phyloP scores from a whole-genome alignment of 495 filamentous ascomycete species.

The Lepidopterella palustris region DNA sequence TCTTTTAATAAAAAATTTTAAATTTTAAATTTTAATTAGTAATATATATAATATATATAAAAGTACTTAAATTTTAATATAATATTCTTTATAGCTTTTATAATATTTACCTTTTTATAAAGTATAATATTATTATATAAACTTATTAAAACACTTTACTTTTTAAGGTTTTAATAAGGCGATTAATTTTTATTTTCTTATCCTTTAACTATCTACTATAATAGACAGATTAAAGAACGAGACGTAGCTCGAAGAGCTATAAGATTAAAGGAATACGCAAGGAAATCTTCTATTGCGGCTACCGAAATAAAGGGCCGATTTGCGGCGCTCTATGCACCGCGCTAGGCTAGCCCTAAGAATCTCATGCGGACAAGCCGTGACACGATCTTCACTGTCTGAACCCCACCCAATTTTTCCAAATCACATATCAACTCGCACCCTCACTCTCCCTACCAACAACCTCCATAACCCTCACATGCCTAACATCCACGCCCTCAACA shows the following conservation, averaged over 20 bases:
- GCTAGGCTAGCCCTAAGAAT: no score
- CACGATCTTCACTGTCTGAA: no score
- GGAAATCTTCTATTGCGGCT: no score
- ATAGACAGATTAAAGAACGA: neutral
- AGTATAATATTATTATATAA: neutral
- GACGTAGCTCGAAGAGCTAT: neutral
- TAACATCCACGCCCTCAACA: conserved; percentile 40
- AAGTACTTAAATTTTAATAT: neutral
- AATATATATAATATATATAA: neutral
- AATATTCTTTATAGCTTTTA: neutral
- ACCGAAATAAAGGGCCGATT: neutral
- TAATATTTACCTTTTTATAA: neutral
- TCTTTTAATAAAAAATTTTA: neutral
- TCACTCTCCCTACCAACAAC: no score
- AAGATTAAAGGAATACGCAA: no score
- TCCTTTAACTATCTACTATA: neutral
- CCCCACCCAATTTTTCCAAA: no score
- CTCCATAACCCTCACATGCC: conserved; percentile 33
- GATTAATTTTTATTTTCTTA: no score
- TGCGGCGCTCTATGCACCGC: neutral
- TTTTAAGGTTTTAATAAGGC: neutral
- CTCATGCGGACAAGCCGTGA: no score
- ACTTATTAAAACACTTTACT: neutral
- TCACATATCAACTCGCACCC: no score
- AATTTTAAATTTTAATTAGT: neutral